Base-by-base conservation (phyloP, 257 asterid species). In the Paraleonurus japonicus region DNA sequence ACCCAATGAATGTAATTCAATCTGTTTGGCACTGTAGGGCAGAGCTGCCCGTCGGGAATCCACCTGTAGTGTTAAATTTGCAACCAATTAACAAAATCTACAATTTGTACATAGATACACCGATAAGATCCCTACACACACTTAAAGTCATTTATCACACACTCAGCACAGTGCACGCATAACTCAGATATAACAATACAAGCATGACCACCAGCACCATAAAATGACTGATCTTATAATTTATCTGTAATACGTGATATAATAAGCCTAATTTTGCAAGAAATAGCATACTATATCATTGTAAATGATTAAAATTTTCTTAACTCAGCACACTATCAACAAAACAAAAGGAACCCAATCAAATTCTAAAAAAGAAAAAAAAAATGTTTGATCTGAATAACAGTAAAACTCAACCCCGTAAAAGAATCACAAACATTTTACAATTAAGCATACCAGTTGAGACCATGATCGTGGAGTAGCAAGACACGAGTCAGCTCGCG, bases 1-100 rank as follows among this genome's bases (percentile, higher is more conserved):
- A 93, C 81, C 98, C 98, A 93, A 51, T 94, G 99, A 62, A 91
- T 94, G 85, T 94, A 91, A 82, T 94, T 94, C 55, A 86, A 91
- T 80, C 97, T 88, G 79, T 91, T 94, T 27, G 97, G 96, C 39
- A 94, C 96, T 0, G 99, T 91, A 19, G 99, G 96, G 78, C 99
- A 94, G 45, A 94, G 96, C 89, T 89, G 99, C 72, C 99, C 98
- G 80, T 94, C 98, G 4, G 95, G 98, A 79, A 91, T 89, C 99
- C 96, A 94, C 99, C 98, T 93, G 74, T 70, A 76, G n/a, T 32
- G 6, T 74, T 50, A 51, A 55, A 72, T 47, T 51, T 67, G 39
- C 72, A 66, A 60, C 11, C 16, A 60, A 37, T 48, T 16, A 65
- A 71, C 66, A 22, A 8, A 22, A 71, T 22, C 12, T 3, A 48